Conservation (phyloP, 2,329 filamentous ascomycete genomes). For the Colletotrichum melonis region DNA sequence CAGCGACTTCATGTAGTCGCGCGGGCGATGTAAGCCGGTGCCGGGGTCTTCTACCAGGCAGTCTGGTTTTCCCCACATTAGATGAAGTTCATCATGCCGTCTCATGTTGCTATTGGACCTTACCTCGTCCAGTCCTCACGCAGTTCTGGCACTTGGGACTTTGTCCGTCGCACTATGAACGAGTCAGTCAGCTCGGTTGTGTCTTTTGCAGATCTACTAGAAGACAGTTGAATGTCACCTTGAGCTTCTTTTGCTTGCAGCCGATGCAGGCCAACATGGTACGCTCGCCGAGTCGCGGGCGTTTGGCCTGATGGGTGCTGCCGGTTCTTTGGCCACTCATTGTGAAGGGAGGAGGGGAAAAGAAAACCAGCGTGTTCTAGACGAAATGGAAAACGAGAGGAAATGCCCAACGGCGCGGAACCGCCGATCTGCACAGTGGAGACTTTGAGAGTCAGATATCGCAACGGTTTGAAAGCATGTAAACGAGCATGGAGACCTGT, state of each 20-base stretch:
- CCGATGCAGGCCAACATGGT: slow-evolving; percentile 41
- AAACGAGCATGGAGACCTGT: not conserved
- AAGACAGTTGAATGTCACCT: slow-evolving; percentile 31
- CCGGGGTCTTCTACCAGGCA: slow-evolving; percentile 50
- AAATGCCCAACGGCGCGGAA: not conserved
- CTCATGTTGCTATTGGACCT: not conserved
- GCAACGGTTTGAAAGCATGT: not conserved
- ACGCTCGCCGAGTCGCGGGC: slow-evolving; percentile 39
- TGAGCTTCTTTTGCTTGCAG: slow-evolving; percentile 43
- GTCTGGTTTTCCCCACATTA: slow-evolving; percentile 35
- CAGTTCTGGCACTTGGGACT: slow-evolving; percentile 44
- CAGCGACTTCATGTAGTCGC: slow-evolving; percentile 46
- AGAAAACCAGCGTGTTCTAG: not conserved
- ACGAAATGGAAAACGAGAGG: not conserved
- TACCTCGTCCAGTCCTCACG: slow-evolving; percentile 31
- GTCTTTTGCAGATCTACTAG: too few species aligned
- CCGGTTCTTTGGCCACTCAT: slow-evolving; percentile 6
- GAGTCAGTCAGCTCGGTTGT: not conserved
- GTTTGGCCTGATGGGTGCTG: slow-evolving; percentile 30
- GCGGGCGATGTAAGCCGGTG: slow-evolving; percentile 45
- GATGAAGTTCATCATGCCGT: not conserved
- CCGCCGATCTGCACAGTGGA: not conserved
- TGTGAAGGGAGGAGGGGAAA: not conserved
- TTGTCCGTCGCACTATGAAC: slow-evolving; percentile 38
- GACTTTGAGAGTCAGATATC: not conserved